Conservation (phyloP, 164 flowering plant species). For the Pachysandra terminalis region DNA sequence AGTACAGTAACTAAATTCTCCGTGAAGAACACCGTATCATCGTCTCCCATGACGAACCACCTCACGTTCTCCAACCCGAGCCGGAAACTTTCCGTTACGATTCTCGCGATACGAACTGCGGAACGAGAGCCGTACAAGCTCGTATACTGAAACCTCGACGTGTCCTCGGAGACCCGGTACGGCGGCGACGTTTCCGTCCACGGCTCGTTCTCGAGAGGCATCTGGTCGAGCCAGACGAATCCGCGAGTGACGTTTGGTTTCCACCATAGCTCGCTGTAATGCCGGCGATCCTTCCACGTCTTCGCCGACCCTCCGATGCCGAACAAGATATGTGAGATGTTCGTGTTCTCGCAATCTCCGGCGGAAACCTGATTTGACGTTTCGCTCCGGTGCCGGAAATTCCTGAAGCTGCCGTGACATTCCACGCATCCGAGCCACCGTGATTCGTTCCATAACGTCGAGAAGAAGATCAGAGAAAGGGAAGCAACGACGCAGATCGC, state of each 20-base stretch:
- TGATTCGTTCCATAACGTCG: conserved; percentile 15
- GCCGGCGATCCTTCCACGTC: conserved; percentile 45
- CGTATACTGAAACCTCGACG: conserved; percentile 38
- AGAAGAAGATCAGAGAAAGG: conserved; percentile 18
- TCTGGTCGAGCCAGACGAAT: conserved; percentile 56
- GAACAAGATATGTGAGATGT: conserved; percentile 41
- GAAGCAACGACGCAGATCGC: conserved; percentile 21
- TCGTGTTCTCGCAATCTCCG: not conserved
- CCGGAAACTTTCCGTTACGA: conserved; percentile 54
- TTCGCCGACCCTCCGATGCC: conserved; percentile 50
- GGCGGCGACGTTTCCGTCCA: conserved; percentile 42
- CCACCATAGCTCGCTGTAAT: conserved; percentile 60
- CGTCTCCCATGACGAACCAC: conserved; percentile 97
- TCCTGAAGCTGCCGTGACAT: not conserved
- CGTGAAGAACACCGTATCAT: conserved; percentile 81
- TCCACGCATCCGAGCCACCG: conserved; percentile 10
- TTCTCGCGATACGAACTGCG: conserved; percentile 70
- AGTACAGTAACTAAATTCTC: conserved; percentile 64
- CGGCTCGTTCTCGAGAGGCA: conserved; percentile 17
- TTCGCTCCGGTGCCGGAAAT: not conserved
- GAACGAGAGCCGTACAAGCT: conserved; percentile 40
- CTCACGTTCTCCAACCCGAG: conserved; percentile 48
- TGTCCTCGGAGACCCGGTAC: conserved; percentile 45
- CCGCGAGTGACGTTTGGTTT: conserved; percentile 43
- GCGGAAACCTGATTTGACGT: not conserved